Percentiles rank a stretch among this genome's conserved stretches.
Conservation (phyloP, 305 asterid genomes). For the Plantago rigida region DNA sequence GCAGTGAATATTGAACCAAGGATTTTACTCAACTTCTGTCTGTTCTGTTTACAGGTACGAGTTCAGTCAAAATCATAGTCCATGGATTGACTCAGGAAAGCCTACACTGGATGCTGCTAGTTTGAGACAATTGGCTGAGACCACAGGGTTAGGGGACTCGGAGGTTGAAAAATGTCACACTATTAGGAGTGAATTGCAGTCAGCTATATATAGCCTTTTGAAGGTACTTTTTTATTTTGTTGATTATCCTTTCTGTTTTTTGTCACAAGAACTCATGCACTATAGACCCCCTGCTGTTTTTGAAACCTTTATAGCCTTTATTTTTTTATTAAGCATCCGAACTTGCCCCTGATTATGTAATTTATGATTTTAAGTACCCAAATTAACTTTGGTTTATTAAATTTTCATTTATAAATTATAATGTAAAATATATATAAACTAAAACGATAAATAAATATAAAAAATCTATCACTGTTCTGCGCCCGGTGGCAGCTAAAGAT, state of each 20-base stretch:
- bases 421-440: no score
- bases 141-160: slow-evolving; percentile 32
- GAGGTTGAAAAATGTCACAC: slow-evolving; percentile 52
- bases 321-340: no score
- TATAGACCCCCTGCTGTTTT: no score
- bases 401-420: no score
- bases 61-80: slow-evolving; percentile 62
- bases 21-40: slow-evolving; percentile 7
- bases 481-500: no score
- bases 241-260: slow-evolving; percentile 7
- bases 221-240: slow-evolving; percentile 41
- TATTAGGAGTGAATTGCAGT: slow-evolving; percentile 65
- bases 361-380: no score
- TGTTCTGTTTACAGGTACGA: slow-evolving; percentile 48
- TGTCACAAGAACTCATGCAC: not conserved
- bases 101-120: slow-evolving; percentile 63
- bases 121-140: slow-evolving; percentile 41
- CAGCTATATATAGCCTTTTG: slow-evolving; percentile 64
- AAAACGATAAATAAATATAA: no score
- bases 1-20: not conserved
- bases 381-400: no score
- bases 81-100: slow-evolving; percentile 66
- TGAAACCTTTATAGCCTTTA: no score
- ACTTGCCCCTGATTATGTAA: no score
- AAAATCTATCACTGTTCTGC: no score